Conservation (phyloP, 139 green algal genomes). For the Tetradesmus lagerheimii region DNA sequence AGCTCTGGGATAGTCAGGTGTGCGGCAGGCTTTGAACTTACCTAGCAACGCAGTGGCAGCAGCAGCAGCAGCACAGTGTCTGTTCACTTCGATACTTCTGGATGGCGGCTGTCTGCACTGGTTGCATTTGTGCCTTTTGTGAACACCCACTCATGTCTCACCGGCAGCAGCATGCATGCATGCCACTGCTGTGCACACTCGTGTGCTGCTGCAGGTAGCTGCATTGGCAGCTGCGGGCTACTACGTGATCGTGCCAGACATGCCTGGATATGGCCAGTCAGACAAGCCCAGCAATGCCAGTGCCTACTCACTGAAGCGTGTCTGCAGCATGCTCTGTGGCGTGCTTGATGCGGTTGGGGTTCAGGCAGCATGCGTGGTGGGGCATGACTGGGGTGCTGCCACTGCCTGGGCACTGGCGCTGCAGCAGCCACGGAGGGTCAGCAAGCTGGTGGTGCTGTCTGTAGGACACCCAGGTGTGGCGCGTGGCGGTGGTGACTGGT, state of each 20-base stretch:
- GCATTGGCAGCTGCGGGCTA: constrained; percentile 29
- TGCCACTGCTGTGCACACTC: not conserved
- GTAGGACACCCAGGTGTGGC: constrained; percentile 41
- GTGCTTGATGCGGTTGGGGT: constrained; percentile 23
- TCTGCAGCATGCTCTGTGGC: not conserved
- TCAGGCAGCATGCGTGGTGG: not conserved
- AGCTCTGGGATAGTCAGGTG: constrained; percentile 29
- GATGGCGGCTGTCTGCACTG: not conserved
- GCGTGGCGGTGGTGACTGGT: not conserved
- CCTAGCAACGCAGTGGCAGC: constrained; percentile 12
- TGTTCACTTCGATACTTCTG: not conserved
- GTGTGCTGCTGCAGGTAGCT: constrained; percentile 1
- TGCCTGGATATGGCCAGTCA: constrained; percentile 39
- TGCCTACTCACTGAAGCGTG: not conserved
- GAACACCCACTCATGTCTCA: not conserved
- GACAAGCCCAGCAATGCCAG: constrained; percentile 17
- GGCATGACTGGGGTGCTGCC: constrained; percentile 44
- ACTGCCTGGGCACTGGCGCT: constrained; percentile 36
- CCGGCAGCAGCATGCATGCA: not conserved
- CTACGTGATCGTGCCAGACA: constrained; percentile 29
- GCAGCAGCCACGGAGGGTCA: not conserved
- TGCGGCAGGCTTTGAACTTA: not conserved
- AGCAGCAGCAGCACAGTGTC: not conserved
- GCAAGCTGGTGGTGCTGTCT: constrained; percentile 44
- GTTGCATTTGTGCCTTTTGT: not conserved